Evolutionary conservation across 2,329 filamentous ascomycete genomes (phyloP).

Genomic region (Fusarium concolor): DNA sequence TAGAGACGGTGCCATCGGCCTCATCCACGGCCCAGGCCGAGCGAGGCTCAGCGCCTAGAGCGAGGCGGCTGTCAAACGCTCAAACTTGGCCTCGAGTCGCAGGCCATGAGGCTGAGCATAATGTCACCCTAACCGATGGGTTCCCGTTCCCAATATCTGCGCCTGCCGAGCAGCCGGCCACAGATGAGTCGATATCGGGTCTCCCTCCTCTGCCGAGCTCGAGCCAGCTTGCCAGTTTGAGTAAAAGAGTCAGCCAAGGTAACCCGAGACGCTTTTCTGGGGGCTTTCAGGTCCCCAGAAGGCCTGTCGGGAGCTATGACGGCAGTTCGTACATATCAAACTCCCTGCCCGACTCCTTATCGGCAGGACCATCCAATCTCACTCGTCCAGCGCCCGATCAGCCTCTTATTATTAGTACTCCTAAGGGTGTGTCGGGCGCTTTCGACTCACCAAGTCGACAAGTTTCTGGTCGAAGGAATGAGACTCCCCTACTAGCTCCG

Average conservation of each 20-base stretch:
- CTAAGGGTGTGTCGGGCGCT: slow-evolving; percentile 64
- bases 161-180: slow-evolving; percentile 39
- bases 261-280: slow-evolving; percentile 58
- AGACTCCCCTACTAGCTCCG: slow-evolving; percentile 64
- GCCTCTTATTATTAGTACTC: slow-evolving; percentile 71
- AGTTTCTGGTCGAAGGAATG: slow-evolving; percentile 50
- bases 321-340: slow-evolving; percentile 37
- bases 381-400: slow-evolving; percentile 55
- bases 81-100: slow-evolving; percentile 61
- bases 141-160: slow-evolving; percentile 59
- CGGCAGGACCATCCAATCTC: slow-evolving; percentile 16
- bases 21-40: slow-evolving; percentile 32
- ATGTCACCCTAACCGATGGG: slow-evolving; percentile 42
- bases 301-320: slow-evolving; percentile 54
- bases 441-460: slow-evolving; percentile 59
- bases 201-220: slow-evolving; percentile 55
- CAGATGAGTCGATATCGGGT: slow-evolving; percentile 50
- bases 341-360: slow-evolving; percentile 39
- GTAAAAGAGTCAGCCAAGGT: slow-evolving; percentile 53
- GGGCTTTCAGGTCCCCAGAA: slow-evolving; percentile 55
- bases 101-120: slow-evolving; percentile 37
- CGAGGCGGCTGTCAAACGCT: slow-evolving; percentile 50
- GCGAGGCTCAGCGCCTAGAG: slow-evolving; percentile 34
- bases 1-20: slow-evolving; percentile 47
- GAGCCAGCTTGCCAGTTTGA: slow-evolving; percentile 55